Evolutionary conservation across 2,329 filamentous ascomycete species (phyloP).

Genomic region (Fusarium sublunatum): DNA sequence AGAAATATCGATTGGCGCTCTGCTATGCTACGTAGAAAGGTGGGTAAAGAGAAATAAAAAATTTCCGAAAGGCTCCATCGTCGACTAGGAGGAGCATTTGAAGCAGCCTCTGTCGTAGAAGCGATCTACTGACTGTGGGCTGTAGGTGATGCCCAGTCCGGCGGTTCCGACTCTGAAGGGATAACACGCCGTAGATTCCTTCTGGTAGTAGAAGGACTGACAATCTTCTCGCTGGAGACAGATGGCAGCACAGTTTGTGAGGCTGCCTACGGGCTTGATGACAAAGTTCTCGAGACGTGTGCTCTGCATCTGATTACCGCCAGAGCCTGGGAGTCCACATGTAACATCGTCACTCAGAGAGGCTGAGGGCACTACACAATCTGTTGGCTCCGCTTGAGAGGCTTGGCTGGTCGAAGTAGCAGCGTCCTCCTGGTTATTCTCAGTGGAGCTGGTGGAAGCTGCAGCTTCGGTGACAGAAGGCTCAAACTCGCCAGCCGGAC

Average conservation of each 20-base stretch:
- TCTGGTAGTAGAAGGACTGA: conserved; percentile 29
- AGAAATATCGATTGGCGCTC: background rate
- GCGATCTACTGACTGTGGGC: conserved; percentile 1
- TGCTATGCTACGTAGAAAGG: background rate
- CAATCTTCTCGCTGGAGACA: conserved; percentile 31
- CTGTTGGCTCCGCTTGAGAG: conserved; percentile 10
- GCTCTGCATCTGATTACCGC: conserved; percentile 29
- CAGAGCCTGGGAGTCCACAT: conserved; percentile 31
- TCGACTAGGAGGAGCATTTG: conserved; percentile 13
- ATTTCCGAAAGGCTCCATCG: background rate
- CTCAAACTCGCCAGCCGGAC: background rate
- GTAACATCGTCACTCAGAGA: conserved; percentile 26
- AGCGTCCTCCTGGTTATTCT: background rate
- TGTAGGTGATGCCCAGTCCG: conserved; percentile 25
- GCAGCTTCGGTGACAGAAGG: background rate
- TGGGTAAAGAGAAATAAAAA: background rate
- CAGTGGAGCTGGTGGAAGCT: background rate
- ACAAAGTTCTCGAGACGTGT: conserved; percentile 15
- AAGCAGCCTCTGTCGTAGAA: conserved; percentile 38
- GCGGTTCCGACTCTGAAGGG: conserved; percentile 18
- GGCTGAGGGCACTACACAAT: conserved; percentile 19
- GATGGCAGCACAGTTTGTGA: conserved; percentile 23
- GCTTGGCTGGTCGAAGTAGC: conserved; percentile 2
- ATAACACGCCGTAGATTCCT: conserved; percentile 22
- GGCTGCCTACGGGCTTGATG: conserved; percentile 33